These are phyloP conservation scores for Phalaenopsis aphrodite DNA, from an alignment of 106 monocot species.

Conservation along the genomic window DNA sequence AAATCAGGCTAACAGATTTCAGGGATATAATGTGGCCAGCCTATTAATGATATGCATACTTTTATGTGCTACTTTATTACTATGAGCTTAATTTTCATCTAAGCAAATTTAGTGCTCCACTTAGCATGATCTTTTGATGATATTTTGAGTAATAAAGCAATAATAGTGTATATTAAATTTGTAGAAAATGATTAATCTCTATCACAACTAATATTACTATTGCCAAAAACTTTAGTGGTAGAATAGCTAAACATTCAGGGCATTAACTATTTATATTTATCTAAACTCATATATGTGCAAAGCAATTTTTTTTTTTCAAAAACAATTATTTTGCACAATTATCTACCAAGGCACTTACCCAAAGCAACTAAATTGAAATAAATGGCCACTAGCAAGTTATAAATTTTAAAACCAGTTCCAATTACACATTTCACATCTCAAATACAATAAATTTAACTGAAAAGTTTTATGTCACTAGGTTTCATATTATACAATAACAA, in stretches of 20 bases:
- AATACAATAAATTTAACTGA: background rate
- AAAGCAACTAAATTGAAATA: background rate
- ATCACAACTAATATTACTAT: background rate
- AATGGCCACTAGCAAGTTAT: background rate
- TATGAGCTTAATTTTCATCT: background rate
- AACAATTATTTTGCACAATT: background rate
- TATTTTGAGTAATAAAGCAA: background rate
- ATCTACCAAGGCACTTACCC: background rate
- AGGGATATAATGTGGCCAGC: background rate
- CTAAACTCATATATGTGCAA: background rate
- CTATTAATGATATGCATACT: background rate
- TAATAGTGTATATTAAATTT: background rate
- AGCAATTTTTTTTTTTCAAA: background rate
- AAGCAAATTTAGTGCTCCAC: background rate
- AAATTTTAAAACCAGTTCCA: background rate
- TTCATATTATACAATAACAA: too few relatives aligned
- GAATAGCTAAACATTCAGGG: background rate
- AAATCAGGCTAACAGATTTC: background rate
- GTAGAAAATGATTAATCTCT: background rate
- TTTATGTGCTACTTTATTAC: background rate
- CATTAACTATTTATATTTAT: too few relatives aligned
- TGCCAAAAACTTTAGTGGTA: background rate
- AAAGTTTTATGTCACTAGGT: background rate
- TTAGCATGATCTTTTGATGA: background rate
- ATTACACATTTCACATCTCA: background rate